Base-by-base conservation (phyloP, 345 rosid genomes). In the Eutrema yunnanense region DNA sequence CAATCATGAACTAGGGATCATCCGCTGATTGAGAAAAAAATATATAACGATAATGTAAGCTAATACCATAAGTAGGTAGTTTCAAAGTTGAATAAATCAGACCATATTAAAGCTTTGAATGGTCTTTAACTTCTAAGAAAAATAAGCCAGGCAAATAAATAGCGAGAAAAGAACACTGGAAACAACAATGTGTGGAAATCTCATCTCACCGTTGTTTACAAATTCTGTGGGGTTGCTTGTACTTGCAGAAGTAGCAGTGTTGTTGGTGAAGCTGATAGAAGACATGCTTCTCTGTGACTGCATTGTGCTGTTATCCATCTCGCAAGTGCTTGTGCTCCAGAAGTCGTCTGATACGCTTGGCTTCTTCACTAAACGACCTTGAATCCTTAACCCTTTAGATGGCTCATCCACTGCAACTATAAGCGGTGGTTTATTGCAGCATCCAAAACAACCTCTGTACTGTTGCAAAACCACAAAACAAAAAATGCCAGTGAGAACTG, bases 401-500 rank as follows among this genome's bases (percentile, higher is more conserved):
- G 86, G 81, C 62, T 83, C 85, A 71, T 84, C 86, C 60, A 74
- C 84, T 42, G 82, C 71, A 27, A 76, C 70, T 74, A 69, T 72
- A 66, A 76, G 65, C 37, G 86, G 71, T 44, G 83, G 85, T 74
- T 82, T 86, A 64, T 56, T 67, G 76, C 78, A 85, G 87, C 96
- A 82, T 83, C 92, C 94, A 79, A 90, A 85, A 85, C 97, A 92
- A 86, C 93, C 90, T 85, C 97, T 86, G 90, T 86, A 83, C 98
- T 92, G 96, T 90, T 86, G 75, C 86, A 78, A 87, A 86, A 87
- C 76, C 73, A 85, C 81, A 78, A 65, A 62, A 64, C 67, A 57
- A 60, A 68, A 83, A 62, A 57, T 37, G 70, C 74, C 57, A 69
- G 67, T 69, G 74, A 75, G 79, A 75, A 69, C 65, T 69, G 74